Conservation (phyloP, 345 rosid species). For the Citrus glauca region DNA sequence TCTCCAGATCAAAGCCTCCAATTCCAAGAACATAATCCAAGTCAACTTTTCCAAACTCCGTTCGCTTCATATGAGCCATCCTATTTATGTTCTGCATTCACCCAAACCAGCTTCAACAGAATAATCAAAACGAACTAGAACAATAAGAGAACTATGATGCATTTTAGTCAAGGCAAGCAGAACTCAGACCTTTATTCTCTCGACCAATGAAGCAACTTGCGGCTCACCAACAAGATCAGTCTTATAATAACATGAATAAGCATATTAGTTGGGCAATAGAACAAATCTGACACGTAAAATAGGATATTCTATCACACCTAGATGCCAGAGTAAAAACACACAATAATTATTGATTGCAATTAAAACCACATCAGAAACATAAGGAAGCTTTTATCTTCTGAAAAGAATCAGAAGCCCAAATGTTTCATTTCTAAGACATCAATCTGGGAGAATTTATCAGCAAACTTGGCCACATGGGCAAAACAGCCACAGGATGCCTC, state of each 20-base stretch:
- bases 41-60: slow-evolving; percentile 85
- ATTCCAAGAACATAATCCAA: slow-evolving; percentile 96
- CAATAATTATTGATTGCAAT: not conserved
- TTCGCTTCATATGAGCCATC: slow-evolving; percentile 73
- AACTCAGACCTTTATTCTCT: slow-evolving; percentile 59
- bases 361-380: not conserved
- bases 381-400: not conserved
- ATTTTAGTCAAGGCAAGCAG: not conserved
- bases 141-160: not conserved
- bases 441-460: not conserved
- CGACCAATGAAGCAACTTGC: slow-evolving; percentile 58
- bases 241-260: slow-evolving; percentile 35
- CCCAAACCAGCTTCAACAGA: slow-evolving; percentile 11
- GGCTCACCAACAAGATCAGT: slow-evolving; percentile 83
- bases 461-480: not conserved
- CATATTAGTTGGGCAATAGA: slow-evolving; percentile 10
- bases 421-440: not conserved
- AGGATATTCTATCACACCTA: not conserved
- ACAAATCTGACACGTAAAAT: not conserved
- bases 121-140: not conserved
- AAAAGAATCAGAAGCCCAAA: not conserved
- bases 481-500: not conserved
- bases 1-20: slow-evolving; percentile 95
- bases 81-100: slow-evolving; percentile 61
- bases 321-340: not conserved